Evolutionary conservation across 2,329 filamentous ascomycete genomes (phyloP).

Genomic region (Beauveria varroae): DNA sequence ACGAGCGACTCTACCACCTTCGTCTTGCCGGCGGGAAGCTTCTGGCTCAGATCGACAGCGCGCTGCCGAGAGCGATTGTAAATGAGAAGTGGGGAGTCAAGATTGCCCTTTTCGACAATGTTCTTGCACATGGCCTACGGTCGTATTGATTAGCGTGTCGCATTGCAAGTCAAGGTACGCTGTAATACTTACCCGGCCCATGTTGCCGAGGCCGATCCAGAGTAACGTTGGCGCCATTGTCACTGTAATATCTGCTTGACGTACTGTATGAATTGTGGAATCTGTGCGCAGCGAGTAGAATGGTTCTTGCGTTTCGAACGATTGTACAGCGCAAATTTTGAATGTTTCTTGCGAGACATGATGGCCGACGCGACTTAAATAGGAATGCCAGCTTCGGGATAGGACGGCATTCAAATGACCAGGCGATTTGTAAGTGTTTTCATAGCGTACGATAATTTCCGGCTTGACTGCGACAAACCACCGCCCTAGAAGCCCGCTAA

Average conservation of each 20-base stretch:
- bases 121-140: slow-evolving; percentile 78
- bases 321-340: not conserved
- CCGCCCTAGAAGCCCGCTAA: not conserved
- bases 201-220: slow-evolving; percentile 82
- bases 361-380: not conserved
- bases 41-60: slow-evolving; percentile 54
- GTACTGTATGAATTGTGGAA: not conserved
- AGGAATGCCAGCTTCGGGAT: not conserved
- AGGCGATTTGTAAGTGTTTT: slow-evolving; percentile 8
- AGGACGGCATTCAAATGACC: not conserved
- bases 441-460: slow-evolving; percentile 1
- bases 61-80: slow-evolving; percentile 71
- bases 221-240: slow-evolving; percentile 55
- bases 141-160: not conserved
- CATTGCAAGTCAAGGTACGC: slow-evolving; percentile 7
- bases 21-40: slow-evolving; percentile 53
- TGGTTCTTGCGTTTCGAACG: not conserved
- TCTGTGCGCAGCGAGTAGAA: not conserved
- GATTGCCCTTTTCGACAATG: slow-evolving; percentile 66
- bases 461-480: not conserved
- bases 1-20: slow-evolving; percentile 55
- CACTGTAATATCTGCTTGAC: not conserved
- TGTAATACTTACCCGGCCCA: slow-evolving; percentile 61
- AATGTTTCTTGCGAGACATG: not conserved
- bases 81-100: slow-evolving; percentile 64